phyloP scores from a whole-genome alignment of 345 rosid species.

The Balakata baccata region DNA sequence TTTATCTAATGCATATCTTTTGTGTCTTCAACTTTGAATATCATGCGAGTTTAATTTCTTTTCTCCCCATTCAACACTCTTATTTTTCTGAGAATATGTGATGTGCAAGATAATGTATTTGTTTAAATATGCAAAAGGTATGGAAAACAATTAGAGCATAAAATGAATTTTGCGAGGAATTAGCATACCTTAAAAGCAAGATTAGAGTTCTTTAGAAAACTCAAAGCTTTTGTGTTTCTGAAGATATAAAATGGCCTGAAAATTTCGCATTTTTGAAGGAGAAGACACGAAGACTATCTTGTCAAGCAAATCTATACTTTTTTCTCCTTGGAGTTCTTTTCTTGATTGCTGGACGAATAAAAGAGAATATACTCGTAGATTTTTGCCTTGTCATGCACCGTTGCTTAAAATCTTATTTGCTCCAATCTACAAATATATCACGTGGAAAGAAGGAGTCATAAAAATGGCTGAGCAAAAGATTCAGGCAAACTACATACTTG shows the following conservation, averaged over 20 bases:
- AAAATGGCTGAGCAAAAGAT: background rate
- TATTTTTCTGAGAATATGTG: background rate
- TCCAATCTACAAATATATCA: background rate
- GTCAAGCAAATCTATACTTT: slow-evolving; percentile 12
- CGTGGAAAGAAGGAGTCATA: background rate
- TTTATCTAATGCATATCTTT: background rate
- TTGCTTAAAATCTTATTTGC: slow-evolving; percentile 17
- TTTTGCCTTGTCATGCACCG: slow-evolving; percentile 2
- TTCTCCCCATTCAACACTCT: background rate
- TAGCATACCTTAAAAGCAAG: slow-evolving; percentile 14
- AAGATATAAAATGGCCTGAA: slow-evolving; percentile 4
- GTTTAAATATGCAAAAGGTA: background rate
- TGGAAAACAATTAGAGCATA: no score
- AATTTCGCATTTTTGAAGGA: slow-evolving; percentile 12
- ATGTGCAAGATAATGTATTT: background rate
- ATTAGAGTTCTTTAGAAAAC: slow-evolving; percentile 12
- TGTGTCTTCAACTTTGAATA: no score
- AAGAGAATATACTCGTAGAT: background rate
- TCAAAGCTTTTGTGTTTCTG: slow-evolving; percentile 8
- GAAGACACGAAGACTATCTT: slow-evolving; percentile 23
- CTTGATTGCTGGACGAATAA: slow-evolving; percentile 26
- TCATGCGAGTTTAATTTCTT: background rate
- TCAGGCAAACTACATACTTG: slow-evolving; percentile 23
- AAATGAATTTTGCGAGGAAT: background rate
- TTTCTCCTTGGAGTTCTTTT: slow-evolving; percentile 29